A percentile compares a stretch with the other conserved stretches of the same genome.
These are phyloP conservation scores for Atkinsonella texensis DNA, from an alignment of 2,329 filamentous ascomycete species.

Conservation along the genomic window DNA sequence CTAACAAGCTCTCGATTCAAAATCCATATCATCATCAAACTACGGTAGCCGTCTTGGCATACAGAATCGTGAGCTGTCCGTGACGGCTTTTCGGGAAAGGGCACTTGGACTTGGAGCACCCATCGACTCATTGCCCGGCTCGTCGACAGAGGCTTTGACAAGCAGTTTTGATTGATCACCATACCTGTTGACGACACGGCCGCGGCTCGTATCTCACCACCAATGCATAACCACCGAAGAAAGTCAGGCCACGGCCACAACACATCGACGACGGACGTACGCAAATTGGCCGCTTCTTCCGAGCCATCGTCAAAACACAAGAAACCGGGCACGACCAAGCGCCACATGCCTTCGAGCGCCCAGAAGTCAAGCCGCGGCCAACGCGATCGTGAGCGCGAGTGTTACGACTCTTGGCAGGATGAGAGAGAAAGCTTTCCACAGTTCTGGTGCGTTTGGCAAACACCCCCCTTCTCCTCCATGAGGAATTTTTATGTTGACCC, in stretches of 20 bases:
- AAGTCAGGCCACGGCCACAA: constrained; percentile 43
- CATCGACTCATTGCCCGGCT: not conserved
- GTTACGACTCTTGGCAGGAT: constrained; percentile 36
- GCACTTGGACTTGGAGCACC: not conserved
- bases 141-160: not conserved
- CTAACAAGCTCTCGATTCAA: not conserved
- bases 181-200: not conserved
- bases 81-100: not conserved
- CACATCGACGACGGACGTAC: constrained; percentile 42
- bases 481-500: no score
- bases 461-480: no score
- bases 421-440: constrained; percentile 53
- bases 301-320: constrained; percentile 34
- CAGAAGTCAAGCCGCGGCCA: constrained; percentile 40
- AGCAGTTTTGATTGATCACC: constrained; percentile 4
- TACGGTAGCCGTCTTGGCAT: not conserved
- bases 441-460: constrained; percentile 41
- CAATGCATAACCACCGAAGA: constrained; percentile 45
- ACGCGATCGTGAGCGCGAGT: constrained; percentile 37
- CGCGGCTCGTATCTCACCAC: constrained; percentile 4
- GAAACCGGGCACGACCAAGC: constrained; percentile 33
- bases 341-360: constrained; percentile 25
- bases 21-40: no score
- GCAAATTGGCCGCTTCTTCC: constrained; percentile 34
- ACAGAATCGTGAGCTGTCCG: not conserved